Percentiles rank a stretch among this genome's conserved stretches.
These are phyloP conservation scores for Solanum hybrid DNA, from an alignment of 305 asterid genomes.

Conservation along the genomic window DNA sequence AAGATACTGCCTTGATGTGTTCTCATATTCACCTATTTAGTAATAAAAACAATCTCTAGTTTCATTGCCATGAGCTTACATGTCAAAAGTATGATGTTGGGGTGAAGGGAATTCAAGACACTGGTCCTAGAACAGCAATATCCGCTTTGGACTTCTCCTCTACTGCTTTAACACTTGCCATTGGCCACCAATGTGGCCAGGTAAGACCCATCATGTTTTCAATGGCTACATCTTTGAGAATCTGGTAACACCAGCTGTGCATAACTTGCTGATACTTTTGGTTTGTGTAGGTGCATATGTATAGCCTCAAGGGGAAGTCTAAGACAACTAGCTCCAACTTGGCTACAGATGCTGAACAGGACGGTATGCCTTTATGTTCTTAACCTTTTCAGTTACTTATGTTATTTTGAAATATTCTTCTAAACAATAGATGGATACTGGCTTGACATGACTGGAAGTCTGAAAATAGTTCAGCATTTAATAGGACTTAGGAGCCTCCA, in stretches of 20 bases:
- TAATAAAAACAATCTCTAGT: slow-evolving; percentile 2
- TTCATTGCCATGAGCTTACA: slow-evolving; percentile 4
- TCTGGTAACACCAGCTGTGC: not conserved
- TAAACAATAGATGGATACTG: not conserved
- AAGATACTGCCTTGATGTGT: not conserved
- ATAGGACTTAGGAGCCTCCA: not conserved
- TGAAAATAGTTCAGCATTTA: not conserved
- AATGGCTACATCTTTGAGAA: not conserved
- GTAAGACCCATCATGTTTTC: slow-evolving; percentile 34
- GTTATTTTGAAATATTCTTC: not conserved
- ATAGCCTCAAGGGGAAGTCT: slow-evolving; percentile 38
- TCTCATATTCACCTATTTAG: slow-evolving; percentile 2
- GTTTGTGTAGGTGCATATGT: slow-evolving; percentile 51
- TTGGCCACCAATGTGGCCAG: slow-evolving; percentile 78
- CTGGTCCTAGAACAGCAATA: slow-evolving; percentile 50
- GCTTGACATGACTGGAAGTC: not conserved
- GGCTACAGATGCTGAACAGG: slow-evolving; percentile 39
- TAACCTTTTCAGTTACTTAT: not conserved
- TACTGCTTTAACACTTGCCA: slow-evolving; percentile 51
- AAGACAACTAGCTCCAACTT: slow-evolving; percentile 38
- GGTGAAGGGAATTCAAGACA: slow-evolving; percentile 44
- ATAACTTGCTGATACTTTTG: slow-evolving; percentile 6
- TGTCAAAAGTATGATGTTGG: slow-evolving; percentile 21
- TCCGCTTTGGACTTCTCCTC: slow-evolving; percentile 68
- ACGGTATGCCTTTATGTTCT: slow-evolving; percentile 36